These are phyloP conservation scores for Raphidocelis subcapitata DNA, from an alignment of 139 green algal species.

Conservation along the genomic window DNA sequence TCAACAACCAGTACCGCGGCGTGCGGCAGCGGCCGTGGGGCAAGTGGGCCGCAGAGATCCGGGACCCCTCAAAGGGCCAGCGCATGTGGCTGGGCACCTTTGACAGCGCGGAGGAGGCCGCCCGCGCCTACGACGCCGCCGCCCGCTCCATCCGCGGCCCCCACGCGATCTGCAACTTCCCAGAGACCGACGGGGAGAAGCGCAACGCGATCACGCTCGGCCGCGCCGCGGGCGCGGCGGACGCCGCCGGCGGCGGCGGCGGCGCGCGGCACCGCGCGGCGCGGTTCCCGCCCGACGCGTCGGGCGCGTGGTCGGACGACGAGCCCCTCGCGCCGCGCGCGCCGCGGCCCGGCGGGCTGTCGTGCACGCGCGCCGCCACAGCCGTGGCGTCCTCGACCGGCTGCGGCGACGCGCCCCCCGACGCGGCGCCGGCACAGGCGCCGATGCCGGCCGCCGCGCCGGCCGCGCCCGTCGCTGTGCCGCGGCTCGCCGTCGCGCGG, in stretches of 20 bases:
- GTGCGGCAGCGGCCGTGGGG: conserved; percentile 58
- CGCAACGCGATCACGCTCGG: conserved; percentile 8
- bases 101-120: conserved; percentile 77
- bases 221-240: too few species aligned
- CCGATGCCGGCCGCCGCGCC: too few species aligned
- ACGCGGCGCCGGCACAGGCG: too few species aligned
- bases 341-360: too few species aligned
- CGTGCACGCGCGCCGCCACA: too few species aligned
- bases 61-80: conserved; percentile 53
- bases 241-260: too few species aligned
- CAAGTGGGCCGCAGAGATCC: conserved; percentile 58
- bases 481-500: too few species aligned
- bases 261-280: too few species aligned
- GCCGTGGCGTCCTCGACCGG: too few species aligned
- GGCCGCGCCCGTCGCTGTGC: too few species aligned
- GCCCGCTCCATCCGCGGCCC: conserved; percentile 65
- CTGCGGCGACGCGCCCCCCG: too few species aligned
- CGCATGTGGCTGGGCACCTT: conserved; percentile 87
- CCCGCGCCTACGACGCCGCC: conserved; percentile 69
- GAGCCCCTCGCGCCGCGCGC: too few species aligned
- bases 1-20: conserved; percentile 76
- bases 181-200: conserved; percentile 23
- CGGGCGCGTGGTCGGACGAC: background rate
- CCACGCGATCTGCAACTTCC: conserved; percentile 73
- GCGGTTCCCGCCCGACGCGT: background rate